phyloP scores from a whole-genome alignment of 2,329 filamentous ascomycete genomes.

The Fusarium brevicatenulatum region DNA sequence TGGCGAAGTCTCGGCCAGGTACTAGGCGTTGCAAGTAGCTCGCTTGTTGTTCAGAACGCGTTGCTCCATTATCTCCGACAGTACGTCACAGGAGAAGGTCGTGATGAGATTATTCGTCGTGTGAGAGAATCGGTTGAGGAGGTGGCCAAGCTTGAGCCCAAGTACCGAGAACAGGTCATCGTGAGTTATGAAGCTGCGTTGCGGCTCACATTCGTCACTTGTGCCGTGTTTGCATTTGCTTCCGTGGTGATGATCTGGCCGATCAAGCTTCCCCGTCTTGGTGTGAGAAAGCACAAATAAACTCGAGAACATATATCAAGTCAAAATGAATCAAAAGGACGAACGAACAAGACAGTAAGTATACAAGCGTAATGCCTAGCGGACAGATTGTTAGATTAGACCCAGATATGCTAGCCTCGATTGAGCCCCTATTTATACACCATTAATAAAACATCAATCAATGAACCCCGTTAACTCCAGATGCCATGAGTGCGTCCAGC shows the following conservation, averaged over 20 bases:
- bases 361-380: slow-evolving; percentile 8
- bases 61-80: slow-evolving; percentile 67
- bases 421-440: slow-evolving; percentile 39
- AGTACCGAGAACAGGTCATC: slow-evolving; percentile 65
- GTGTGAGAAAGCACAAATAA: slow-evolving; percentile 50
- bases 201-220: slow-evolving; percentile 57
- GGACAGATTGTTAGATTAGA: slow-evolving; percentile 35
- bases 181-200: slow-evolving; percentile 64
- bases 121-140: slow-evolving; percentile 67
- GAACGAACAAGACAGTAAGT: not conserved
- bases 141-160: slow-evolving; percentile 55
- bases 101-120: slow-evolving; percentile 62
- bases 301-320: not conserved
- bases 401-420: slow-evolving; percentile 24
- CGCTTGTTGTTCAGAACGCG: slow-evolving; percentile 78
- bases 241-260: slow-evolving; percentile 60
- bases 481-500: slow-evolving; percentile 67
- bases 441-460: slow-evolving; percentile 39
- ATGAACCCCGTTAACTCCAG: slow-evolving; percentile 52
- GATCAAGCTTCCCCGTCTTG: slow-evolving; percentile 64
- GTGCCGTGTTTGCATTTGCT: slow-evolving; percentile 58
- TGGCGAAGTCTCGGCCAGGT: slow-evolving; percentile 79
- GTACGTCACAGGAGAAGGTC: slow-evolving; percentile 68
- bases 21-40: slow-evolving; percentile 77
- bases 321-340: not conserved